Conservation (phyloP, 2,329 filamentous ascomycete species). For the Ophiostoma novo-ulmi region DNA sequence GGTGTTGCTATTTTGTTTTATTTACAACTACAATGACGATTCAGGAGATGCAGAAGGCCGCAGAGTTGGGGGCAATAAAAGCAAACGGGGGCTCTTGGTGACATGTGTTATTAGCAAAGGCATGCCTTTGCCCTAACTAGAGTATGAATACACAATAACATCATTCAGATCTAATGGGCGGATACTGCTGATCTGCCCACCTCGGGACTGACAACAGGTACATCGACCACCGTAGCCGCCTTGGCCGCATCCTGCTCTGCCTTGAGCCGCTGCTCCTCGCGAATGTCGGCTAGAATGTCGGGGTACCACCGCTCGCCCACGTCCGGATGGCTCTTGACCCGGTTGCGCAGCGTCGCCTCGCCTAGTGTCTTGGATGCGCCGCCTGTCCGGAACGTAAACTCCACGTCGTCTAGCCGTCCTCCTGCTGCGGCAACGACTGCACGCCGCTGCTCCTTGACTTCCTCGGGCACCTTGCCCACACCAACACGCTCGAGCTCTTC, state of each 20-base stretch:
- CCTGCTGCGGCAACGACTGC: constrained; percentile 50
- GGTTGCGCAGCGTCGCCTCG: constrained; percentile 77
- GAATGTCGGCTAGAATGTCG: constrained; percentile 54
- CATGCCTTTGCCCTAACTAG: neutral
- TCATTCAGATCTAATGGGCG: constrained; percentile 34
- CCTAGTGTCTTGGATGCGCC: constrained; percentile 63
- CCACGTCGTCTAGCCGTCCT: constrained; percentile 65
- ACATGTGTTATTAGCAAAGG: neutral
- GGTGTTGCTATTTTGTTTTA: neutral
- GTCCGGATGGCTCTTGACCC: constrained; percentile 81
- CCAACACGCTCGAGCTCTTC: constrained; percentile 64
- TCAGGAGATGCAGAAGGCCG: neutral
- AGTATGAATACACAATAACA: neutral
- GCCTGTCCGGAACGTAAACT: constrained; percentile 77
- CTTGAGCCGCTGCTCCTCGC: constrained; percentile 48
- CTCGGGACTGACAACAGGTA: constrained; percentile 27
- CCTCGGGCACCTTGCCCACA: constrained; percentile 55
- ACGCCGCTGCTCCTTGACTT: constrained; percentile 57
- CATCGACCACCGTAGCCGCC: neutral
- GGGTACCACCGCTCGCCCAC: constrained; percentile 79
- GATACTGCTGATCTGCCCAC: constrained; percentile 33
- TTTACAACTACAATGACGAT: neutral
- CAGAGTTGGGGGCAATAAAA: too few species aligned
- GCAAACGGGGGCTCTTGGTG: too few species aligned
- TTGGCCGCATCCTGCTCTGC: constrained; percentile 17